These are phyloP conservation scores for Phytophthora hybrid DNA, from an alignment of 352 stramenopile species.

Conservation along the genomic window DNA sequence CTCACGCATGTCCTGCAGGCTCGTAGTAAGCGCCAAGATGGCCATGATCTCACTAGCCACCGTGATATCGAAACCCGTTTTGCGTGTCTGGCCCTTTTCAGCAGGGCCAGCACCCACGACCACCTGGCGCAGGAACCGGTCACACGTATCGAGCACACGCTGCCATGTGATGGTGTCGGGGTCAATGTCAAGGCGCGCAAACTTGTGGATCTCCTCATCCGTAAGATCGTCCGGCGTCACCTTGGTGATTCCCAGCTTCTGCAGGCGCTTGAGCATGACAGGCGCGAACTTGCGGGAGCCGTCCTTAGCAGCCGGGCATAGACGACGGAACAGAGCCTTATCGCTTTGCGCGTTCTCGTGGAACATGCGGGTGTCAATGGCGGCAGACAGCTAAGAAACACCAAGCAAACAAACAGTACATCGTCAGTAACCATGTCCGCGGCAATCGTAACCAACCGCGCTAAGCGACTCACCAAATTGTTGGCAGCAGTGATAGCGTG, in stretches of 20 bases:
- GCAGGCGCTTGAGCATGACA: slow-evolving; percentile 94
- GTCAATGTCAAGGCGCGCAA: slow-evolving; percentile 97
- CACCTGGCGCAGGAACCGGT: slow-evolving; percentile 95
- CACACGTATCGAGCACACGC: slow-evolving; percentile 97
- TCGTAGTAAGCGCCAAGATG: slow-evolving; percentile 96
- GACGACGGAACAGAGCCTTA: slow-evolving; percentile 86
- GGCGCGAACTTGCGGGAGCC: slow-evolving; percentile 86
- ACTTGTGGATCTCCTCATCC: slow-evolving; percentile 92
- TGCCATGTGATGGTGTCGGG: slow-evolving; percentile 93
- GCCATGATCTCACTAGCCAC: slow-evolving; percentile 99
- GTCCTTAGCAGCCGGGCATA: slow-evolving; percentile 89
- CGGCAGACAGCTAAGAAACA: slow-evolving; percentile 90
- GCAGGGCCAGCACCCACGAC: slow-evolving; percentile 90
- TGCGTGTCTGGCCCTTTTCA: slow-evolving; percentile 90
- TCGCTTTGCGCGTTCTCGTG: slow-evolving; percentile 93
- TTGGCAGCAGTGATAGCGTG: slow-evolving; percentile 98
- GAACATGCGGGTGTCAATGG: slow-evolving; percentile 98
- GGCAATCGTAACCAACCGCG: not conserved
- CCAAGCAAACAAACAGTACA: not conserved
- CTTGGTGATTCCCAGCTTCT: slow-evolving; percentile 96
- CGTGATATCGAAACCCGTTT: slow-evolving; percentile 84
- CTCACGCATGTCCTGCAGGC: slow-evolving; percentile 94
- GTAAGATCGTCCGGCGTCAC: slow-evolving; percentile 94
- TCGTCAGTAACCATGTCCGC: not conserved
- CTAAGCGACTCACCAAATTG: slow-evolving; percentile 85